Percentiles rank a stretch among this genome's conserved stretches.
Conservation (phyloP, 78 protist genomes). For the Chrysochromulina tobinii region DNA sequence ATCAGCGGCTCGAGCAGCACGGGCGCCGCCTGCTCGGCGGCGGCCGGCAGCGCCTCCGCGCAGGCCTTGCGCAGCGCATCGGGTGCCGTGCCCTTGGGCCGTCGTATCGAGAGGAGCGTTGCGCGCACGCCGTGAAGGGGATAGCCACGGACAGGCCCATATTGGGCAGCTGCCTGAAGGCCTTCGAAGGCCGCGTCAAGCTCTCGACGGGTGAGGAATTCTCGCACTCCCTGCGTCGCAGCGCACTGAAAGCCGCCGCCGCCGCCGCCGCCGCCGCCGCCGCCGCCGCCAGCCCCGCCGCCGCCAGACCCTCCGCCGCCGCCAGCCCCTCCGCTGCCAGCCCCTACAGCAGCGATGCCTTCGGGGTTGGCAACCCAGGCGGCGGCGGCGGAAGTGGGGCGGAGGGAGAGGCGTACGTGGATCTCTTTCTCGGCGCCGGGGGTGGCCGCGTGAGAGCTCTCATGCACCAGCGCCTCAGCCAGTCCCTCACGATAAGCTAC, state of each 20-base stretch:
- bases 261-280: no score
- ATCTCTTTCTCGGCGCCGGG: no score
- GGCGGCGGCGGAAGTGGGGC: no score
- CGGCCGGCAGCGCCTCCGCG: neutral
- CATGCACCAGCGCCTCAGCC: no score
- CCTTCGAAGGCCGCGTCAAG: neutral
- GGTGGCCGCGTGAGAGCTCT: no score
- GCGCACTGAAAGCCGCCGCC: neutral
- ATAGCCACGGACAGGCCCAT: neutral
- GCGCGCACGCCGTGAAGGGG: neutral
- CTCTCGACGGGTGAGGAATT: neutral
- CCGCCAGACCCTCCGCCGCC: no score
- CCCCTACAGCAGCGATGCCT: no score
- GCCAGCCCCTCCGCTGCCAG: no score
- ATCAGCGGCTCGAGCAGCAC: slow-evolving; percentile 89
- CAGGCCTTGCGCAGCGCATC: neutral
- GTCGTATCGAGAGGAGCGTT: neutral
- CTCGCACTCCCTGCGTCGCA: neutral
- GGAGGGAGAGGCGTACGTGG: no score
- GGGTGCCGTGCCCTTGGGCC: neutral
- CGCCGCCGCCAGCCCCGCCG: no score
- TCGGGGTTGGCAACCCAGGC: no score
- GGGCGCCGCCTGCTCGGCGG: slow-evolving; percentile 33
- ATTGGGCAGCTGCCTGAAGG: neutral
- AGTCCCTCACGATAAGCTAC: no score